Conservation (phyloP, 75 land plant species). For the Pseudotsuga menziesii region DNA sequence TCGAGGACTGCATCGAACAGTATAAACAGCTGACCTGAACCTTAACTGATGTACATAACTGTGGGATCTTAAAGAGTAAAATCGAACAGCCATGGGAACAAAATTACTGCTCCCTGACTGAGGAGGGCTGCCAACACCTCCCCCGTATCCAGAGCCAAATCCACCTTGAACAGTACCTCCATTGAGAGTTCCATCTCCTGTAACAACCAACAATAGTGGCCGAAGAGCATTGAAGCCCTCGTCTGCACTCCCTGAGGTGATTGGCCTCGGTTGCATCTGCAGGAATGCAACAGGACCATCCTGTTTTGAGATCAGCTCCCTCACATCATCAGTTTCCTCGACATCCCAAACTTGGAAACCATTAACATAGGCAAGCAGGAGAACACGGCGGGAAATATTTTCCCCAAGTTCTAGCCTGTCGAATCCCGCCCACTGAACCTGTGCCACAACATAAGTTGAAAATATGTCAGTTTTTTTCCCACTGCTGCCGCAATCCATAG, state of each 20-base stretch:
- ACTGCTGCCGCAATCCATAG: neutral
- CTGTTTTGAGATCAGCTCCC: conserved; percentile 44
- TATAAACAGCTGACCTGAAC: conserved; percentile 76
- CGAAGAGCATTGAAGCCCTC: conserved; percentile 29
- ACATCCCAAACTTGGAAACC: conserved; percentile 64
- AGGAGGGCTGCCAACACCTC: conserved; percentile 13
- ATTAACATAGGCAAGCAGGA: conserved; percentile 37
- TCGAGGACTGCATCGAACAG: conserved; percentile 85
- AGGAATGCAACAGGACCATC: conserved; percentile 51
- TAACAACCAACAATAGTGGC: conserved; percentile 43
- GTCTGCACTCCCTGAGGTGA: conserved; percentile 27
- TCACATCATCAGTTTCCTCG: conserved; percentile 37
- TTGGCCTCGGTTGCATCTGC: conserved; percentile 34
- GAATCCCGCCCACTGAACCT: conserved; percentile 54
- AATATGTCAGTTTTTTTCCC: neutral
- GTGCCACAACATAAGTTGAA: conserved; percentile 10
- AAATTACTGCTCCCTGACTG: conserved; percentile 24
- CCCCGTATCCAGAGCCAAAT: conserved; percentile 14
- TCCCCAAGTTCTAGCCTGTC: conserved; percentile 33
- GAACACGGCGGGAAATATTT: conserved; percentile 19
- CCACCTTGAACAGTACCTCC: conserved; percentile 34
- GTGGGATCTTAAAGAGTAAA: conserved; percentile 73
- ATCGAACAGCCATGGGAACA: conserved; percentile 68
- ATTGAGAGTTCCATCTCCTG: conserved; percentile 17
- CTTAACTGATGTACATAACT: conserved; percentile 73